Base-by-base conservation (phyloP, 1,284 basidiomycete genomes). In the Abortiporus biennis region DNA sequence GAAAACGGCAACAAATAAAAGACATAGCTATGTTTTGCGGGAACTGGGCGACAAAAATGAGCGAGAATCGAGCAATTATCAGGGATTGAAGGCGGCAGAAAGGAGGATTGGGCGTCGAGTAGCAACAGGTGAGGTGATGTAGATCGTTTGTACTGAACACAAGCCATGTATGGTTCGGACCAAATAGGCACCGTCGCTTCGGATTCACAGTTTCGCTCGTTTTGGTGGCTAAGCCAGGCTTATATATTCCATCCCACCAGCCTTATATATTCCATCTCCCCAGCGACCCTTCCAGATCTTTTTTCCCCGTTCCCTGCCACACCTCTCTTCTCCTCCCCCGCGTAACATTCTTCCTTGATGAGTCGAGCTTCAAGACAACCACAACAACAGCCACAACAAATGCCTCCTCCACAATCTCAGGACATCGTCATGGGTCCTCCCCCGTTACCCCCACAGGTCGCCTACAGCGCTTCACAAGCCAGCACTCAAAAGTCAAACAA, bases 341-440 rank as follows among this genome's bases (percentile, higher is more conserved):
- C 49, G 23, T 44, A 25, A 25, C 29, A 27, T 35, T 44, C 50
- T 42, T 36, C 43, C 42, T 31, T 48, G 41, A 65, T 64, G 61
- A 61, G 54, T 53, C 58, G 54, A 45, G 40, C 44, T 16, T 43
- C 54, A 13, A 38, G 50, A n/a, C 20, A 38, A 42, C 25, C 45
- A 53, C 9, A 49, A n/a, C n/a, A n/a, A n/a, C n/a, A n/a, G n/a
- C 41, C 41, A 44, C 53, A 45, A 48, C 39, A 60, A 61, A 50
- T 56, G 53, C 34, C 58, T 58, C 6, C 57, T 55, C 36, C 43
- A n/a, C n/a, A n/a, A n/a, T 51, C 4, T 38, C 61, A 60, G 47
- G 76, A 78, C 54, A 57, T 69, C 54, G 54, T 66, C 48, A 76
- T 78, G 72, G 68, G 66, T 4, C 68, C 72, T 0, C 68, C 72